Evolutionary conservation across 106 monocot species (phyloP).

Genomic region (Agapanthus africanus): DNA sequence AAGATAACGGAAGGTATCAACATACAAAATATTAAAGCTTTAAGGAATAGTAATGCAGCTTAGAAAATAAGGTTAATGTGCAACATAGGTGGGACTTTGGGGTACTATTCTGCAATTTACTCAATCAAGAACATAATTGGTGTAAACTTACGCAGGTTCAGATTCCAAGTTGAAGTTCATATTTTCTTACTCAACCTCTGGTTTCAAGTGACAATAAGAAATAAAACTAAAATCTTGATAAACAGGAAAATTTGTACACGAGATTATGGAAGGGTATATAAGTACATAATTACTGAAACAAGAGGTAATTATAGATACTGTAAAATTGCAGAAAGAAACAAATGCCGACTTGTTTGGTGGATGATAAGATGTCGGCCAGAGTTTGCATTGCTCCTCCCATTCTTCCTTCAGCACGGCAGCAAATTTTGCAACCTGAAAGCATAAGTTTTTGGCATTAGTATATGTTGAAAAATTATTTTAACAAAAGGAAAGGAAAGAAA

Average conservation of each 20-base stretch:
- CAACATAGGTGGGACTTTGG: not conserved
- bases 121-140: no score
- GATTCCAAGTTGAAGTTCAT: not conserved
- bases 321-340: not conserved
- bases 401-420: slow-evolving; percentile 77
- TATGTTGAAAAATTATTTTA: no score
- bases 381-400: slow-evolving; percentile 85
- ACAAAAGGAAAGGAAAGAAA: no score
- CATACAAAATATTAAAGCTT: not conserved
- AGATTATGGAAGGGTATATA: not conserved
- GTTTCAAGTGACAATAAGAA: not conserved
- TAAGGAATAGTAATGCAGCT: no score
- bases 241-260: no score
- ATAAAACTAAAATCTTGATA: not conserved
- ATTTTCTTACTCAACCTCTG: not conserved
- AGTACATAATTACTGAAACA: not conserved
- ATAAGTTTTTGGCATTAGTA: no score
- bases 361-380: slow-evolving; percentile 94
- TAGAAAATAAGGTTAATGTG: not conserved
- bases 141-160: no score
- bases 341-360: slow-evolving; percentile 58
- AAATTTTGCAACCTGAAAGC: slow-evolving; percentile 70
- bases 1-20: no score
- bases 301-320: not conserved
- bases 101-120: no score